A percentile compares a stretch with the other conserved stretches of the same genome.
Conservation (phyloP, 2,329 filamentous ascomycete species). For the Endoconidiophora polonica region DNA sequence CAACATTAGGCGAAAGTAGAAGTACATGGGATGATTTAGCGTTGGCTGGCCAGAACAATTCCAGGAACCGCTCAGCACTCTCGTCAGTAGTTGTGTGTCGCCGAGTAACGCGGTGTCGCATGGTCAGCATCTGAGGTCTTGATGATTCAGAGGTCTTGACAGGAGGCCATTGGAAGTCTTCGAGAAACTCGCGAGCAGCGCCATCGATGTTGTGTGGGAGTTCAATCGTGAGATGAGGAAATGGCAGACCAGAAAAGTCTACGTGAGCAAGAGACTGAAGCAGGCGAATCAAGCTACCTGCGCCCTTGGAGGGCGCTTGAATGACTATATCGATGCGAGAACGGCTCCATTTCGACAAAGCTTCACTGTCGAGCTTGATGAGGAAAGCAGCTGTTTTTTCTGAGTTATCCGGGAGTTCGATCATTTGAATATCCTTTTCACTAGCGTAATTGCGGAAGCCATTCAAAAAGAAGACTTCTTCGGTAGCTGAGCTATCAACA, state of each 20-base stretch:
- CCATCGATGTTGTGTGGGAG: constrained; percentile 55
- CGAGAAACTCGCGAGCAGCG: constrained; percentile 44
- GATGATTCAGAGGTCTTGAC: constrained; percentile 21
- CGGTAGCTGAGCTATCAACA: constrained; percentile 47
- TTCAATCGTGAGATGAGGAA: constrained; percentile 70
- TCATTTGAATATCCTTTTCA: constrained; percentile 41
- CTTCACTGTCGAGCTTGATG: constrained; percentile 54
- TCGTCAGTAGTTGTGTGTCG: constrained; percentile 47
- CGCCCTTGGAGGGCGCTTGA: constrained; percentile 52
- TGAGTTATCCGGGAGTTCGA: constrained; percentile 53
- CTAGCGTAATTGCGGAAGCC: constrained; percentile 40
- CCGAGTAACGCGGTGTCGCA: constrained; percentile 57
- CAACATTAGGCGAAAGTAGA: constrained; percentile 65
- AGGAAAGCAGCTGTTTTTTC: constrained; percentile 58
- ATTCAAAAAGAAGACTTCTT: constrained; percentile 51
- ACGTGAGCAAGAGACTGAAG: constrained; percentile 58
- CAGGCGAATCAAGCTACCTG: constrained; percentile 59
- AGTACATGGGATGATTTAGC: constrained; percentile 55
- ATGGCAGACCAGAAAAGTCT: constrained; percentile 53
- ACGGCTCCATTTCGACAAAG: constrained; percentile 64
- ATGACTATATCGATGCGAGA: constrained; percentile 69
- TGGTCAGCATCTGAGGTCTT: constrained; percentile 39
- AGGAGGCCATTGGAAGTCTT: constrained; percentile 52
- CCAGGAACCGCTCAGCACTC: constrained; percentile 58
- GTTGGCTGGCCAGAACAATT: constrained; percentile 69